These are phyloP conservation scores for Aspergillus arachidicola DNA, from an alignment of 2,329 filamentous ascomycete genomes.

Conservation along the genomic window DNA sequence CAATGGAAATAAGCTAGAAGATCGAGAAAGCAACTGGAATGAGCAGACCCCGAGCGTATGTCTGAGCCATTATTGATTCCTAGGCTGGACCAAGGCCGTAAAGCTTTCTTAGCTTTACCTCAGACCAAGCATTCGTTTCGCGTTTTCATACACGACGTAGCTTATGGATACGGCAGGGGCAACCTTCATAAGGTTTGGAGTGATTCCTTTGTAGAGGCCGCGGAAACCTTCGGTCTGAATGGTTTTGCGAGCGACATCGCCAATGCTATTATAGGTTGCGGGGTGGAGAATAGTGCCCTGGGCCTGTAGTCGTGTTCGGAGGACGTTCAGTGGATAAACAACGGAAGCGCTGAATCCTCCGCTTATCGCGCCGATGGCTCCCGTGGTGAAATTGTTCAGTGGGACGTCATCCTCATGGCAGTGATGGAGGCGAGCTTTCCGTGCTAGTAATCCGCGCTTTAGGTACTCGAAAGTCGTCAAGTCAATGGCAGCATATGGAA, in stretches of 20 bases:
- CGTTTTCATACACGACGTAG: constrained; percentile 90
- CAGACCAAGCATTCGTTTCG: constrained; percentile 69
- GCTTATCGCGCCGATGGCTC: constrained; percentile 85
- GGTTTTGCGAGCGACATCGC: constrained; percentile 84
- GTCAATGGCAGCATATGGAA: constrained; percentile 96
- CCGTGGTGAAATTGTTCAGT: constrained; percentile 80
- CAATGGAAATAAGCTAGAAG: constrained; percentile 4
- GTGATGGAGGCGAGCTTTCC: constrained; percentile 68
- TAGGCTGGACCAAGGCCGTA: not conserved
- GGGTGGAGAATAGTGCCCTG: constrained; percentile 93
- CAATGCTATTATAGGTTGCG: constrained; percentile 84
- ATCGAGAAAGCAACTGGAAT: not conserved
- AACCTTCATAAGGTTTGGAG: constrained; percentile 94
- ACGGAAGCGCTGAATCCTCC: constrained; percentile 91
- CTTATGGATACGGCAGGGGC: constrained; percentile 94
- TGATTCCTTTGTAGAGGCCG: constrained; percentile 91
- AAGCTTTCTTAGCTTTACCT: constrained; percentile 33
- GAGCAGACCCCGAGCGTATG: not conserved
- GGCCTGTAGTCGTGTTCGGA: constrained; percentile 88
- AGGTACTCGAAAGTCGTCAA: constrained; percentile 93
- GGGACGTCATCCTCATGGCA: constrained; percentile 81
- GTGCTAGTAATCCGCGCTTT: constrained; percentile 71
- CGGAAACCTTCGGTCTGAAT: constrained; percentile 78
- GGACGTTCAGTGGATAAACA: constrained; percentile 92
- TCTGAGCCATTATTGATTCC: not conserved